phyloP scores from a whole-genome alignment of 1,284 basidiomycete genomes.

The Cutaneotrichosporon sp. region DNA sequence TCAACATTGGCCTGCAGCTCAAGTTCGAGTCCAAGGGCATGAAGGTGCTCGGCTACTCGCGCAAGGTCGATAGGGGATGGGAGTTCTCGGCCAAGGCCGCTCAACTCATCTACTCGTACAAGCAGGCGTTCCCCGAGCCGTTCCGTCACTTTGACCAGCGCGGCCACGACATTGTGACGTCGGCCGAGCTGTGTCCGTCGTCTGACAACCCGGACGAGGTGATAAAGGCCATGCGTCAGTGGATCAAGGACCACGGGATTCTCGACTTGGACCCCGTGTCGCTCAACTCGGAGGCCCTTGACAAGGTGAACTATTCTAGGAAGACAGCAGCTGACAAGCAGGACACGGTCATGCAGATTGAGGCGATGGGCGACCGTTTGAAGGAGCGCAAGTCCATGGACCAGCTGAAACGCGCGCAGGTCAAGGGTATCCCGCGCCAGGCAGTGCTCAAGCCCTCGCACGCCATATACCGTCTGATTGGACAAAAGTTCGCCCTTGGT shows the following conservation, averaged over 20 bases:
- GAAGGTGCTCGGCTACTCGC: conserved; percentile 92
- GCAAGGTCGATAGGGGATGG: conserved; percentile 81
- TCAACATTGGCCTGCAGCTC: conserved; percentile 87
- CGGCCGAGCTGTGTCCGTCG: conserved; percentile 69
- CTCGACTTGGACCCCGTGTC: conserved; percentile 90
- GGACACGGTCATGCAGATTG: conserved; percentile 75
- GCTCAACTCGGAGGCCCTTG: conserved; percentile 85
- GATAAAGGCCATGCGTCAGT: conserved; percentile 74
- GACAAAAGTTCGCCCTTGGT: conserved; percentile 86
- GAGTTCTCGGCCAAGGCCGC: conserved; percentile 89
- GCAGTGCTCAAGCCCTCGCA: conserved; percentile 92
- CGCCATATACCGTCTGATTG: conserved; percentile 82
- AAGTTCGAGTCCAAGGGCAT: conserved; percentile 96
- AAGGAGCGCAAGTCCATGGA: conserved; percentile 37
- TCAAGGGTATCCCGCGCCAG: conserved; percentile 89
- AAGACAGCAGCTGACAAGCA: conserved; percentile 39
- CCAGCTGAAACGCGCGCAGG: conserved; percentile 80
- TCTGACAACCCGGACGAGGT: conserved; percentile 65
- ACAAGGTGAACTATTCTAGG: conserved; percentile 56
- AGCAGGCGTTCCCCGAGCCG: conserved; percentile 76
- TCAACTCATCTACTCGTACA: conserved; percentile 78
- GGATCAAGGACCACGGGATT: conserved; percentile 84
- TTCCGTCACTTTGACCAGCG: conserved; percentile 66
- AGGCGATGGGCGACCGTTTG: conserved; percentile 51
- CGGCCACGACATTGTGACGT: conserved; percentile 71